These are phyloP conservation scores for Phytophthora palmivora DNA, from an alignment of 352 stramenopile genomes.

Conservation along the genomic window DNA sequence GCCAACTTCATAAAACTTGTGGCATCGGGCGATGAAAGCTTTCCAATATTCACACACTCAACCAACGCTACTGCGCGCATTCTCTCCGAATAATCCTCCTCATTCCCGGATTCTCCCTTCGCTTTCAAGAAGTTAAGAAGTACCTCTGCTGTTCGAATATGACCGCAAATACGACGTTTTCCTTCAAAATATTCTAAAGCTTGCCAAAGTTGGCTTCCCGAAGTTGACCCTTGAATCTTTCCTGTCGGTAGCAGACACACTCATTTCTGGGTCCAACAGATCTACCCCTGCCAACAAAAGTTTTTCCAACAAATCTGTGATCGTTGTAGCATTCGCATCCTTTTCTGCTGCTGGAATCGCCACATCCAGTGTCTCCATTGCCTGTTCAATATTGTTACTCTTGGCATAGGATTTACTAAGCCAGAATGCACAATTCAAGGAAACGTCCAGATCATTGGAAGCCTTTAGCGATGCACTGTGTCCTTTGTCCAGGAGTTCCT, in stretches of 20 bases:
- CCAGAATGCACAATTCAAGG: slow-evolving; percentile 57
- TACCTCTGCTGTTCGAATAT: slow-evolving; percentile 48
- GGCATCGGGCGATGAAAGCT: slow-evolving; percentile 37
- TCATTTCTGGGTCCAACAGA: slow-evolving; percentile 43
- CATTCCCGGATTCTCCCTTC: background rate
- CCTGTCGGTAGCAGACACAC: background rate
- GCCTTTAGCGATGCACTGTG: slow-evolving; percentile 35
- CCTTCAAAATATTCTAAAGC: slow-evolving; percentile 60
- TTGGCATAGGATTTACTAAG: slow-evolving; percentile 59
- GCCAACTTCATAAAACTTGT: slow-evolving; percentile 45
- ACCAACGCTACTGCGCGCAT: slow-evolving; percentile 51
- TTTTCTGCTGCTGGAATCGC: slow-evolving; percentile 39
- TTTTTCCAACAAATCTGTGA: slow-evolving; percentile 49
- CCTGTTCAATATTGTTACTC: slow-evolving; percentile 35
- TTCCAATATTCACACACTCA: slow-evolving; percentile 45
- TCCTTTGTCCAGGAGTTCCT: slow-evolving; percentile 50
- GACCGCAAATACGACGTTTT: slow-evolving; percentile 49
- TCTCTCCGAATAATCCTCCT: slow-evolving; percentile 15
- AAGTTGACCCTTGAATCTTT: slow-evolving; percentile 12
- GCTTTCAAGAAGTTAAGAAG: slow-evolving; percentile 36
- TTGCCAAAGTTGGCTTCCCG: slow-evolving; percentile 43
- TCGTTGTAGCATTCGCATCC: slow-evolving; percentile 17
- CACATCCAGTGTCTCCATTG: slow-evolving; percentile 33
- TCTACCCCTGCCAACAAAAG: slow-evolving; percentile 59
- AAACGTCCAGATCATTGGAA: slow-evolving; percentile 40